phyloP scores from a whole-genome alignment of 768 basidiomycete species.

The Boletus sp. region DNA sequence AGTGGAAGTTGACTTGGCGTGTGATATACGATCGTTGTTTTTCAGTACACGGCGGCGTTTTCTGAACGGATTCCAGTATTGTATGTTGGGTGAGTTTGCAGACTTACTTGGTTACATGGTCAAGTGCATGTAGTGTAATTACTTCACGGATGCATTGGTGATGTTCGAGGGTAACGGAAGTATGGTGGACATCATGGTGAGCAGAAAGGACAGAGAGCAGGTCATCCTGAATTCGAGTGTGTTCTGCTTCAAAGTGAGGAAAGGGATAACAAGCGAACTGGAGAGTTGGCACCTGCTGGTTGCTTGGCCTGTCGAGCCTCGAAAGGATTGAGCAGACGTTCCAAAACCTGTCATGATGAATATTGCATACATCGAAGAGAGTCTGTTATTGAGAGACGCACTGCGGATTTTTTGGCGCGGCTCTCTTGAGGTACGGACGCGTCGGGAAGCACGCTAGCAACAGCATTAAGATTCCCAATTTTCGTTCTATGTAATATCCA shows the following conservation, averaged over 20 bases:
- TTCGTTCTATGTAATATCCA: constrained; percentile 56
- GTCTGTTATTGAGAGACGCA: constrained; percentile 11
- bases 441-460: constrained; percentile 47
- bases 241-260: constrained; percentile 35
- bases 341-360: constrained; percentile 45
- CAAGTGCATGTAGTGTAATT: constrained; percentile 75
- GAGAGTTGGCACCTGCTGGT: constrained; percentile 42
- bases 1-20: constrained; percentile 56
- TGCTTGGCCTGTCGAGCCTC: constrained; percentile 51
- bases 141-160: constrained; percentile 65
- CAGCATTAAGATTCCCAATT: constrained; percentile 51
- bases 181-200: constrained; percentile 74
- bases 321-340: constrained; percentile 57
- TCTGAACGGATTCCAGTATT: constrained; percentile 41
- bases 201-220: constrained; percentile 63
- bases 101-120: constrained; percentile 83
- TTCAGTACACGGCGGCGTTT: constrained; percentile 88
- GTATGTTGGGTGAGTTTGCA: background rate
- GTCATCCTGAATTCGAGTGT: constrained; percentile 59
- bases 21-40: constrained; percentile 90
- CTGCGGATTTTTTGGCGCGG: constrained; percentile 23
- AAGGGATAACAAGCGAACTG: background rate
- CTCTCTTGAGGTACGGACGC: constrained; percentile 34
- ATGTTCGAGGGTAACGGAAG: constrained; percentile 64
- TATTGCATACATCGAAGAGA: background rate